Conservation (phyloP, 805 yeast genomes). For the Lachancea quebecensis region DNA sequence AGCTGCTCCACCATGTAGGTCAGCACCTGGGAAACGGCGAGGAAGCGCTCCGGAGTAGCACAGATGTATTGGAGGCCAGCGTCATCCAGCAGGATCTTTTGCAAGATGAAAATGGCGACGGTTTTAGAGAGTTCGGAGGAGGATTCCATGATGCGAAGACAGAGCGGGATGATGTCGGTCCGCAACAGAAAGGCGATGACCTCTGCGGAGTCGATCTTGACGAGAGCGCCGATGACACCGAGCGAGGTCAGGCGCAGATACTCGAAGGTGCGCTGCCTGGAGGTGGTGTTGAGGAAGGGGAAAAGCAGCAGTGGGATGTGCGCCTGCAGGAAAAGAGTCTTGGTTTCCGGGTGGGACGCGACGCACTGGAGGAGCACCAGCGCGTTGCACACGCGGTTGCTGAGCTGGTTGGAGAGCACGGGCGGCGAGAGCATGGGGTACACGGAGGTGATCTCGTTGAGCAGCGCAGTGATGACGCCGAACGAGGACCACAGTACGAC, state of each 20-base stretch:
- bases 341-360: constrained; percentile 89
- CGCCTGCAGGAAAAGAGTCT: constrained; percentile 77
- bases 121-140: constrained; percentile 92
- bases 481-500: constrained; percentile 90
- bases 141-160: constrained; percentile 90
- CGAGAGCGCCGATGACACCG: constrained; percentile 96
- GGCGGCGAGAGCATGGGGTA: constrained; percentile 89
- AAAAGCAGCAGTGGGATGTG: constrained; percentile 88
- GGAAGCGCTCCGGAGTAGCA: constrained; percentile 90
- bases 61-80: constrained; percentile 87
- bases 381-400: constrained; percentile 93
- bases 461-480: constrained; percentile 88
- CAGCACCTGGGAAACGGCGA: constrained; percentile 86
- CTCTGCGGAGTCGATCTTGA: constrained; percentile 91
- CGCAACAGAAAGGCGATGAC: constrained; percentile 85
- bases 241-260: constrained; percentile 85
- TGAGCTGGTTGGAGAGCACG: constrained; percentile 71
- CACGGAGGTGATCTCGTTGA: constrained; percentile 85
- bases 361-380: constrained; percentile 92
- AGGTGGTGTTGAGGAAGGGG: constrained; percentile 88
- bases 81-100: constrained; percentile 86
- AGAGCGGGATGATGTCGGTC: constrained; percentile 95
- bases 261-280: constrained; percentile 89
- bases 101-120: constrained; percentile 93
- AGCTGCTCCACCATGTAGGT: constrained; percentile 84